Percentiles rank a stretch among this genome's conserved stretches.
Conservation (phyloP, 805 yeast species). For the Sungouiozyma ichnusensis region DNA sequence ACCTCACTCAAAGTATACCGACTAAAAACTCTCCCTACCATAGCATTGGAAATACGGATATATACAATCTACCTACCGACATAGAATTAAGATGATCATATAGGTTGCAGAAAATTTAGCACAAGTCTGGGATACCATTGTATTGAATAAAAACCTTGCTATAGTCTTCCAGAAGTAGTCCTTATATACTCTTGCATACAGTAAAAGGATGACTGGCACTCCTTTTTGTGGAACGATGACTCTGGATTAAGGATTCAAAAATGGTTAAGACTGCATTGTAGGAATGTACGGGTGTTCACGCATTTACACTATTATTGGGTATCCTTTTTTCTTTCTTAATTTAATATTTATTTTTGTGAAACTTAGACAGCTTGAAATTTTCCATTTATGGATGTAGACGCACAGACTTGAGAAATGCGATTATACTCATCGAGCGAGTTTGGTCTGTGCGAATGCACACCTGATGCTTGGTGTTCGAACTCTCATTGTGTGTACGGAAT, state of each 20-base stretch:
- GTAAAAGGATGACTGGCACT: neutral
- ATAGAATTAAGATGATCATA: neutral
- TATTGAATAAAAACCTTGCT: too few relatives aligned
- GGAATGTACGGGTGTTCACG: neutral
- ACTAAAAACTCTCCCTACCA: slow-evolving; percentile 13
- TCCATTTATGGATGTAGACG: neutral
- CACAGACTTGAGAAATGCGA: neutral
- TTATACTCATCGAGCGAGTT: neutral
- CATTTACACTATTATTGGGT: too few relatives aligned
- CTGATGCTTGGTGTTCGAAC: neutral
- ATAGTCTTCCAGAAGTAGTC: too few relatives aligned
- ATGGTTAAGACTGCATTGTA: neutral
- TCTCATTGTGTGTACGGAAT: neutral
- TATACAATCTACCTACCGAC: neutral
- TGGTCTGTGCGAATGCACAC: neutral
- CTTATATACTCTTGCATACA: neutral
- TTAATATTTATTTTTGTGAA: too few relatives aligned
- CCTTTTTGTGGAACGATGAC: too few relatives aligned
- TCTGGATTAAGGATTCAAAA: too few relatives aligned
- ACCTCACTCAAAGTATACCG: slow-evolving; percentile 6
- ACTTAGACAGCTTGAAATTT: neutral
- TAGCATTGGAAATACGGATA: neutral
- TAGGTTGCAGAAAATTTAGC: too few relatives aligned
- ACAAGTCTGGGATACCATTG: too few relatives aligned
- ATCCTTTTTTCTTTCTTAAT: too few relatives aligned